A percentile compares a stretch with the other conserved stretches of the same genome.
Evolutionary conservation across 2,329 filamentous ascomycete genomes (phyloP).

Genomic region (Aspergillus texensis): DNA sequence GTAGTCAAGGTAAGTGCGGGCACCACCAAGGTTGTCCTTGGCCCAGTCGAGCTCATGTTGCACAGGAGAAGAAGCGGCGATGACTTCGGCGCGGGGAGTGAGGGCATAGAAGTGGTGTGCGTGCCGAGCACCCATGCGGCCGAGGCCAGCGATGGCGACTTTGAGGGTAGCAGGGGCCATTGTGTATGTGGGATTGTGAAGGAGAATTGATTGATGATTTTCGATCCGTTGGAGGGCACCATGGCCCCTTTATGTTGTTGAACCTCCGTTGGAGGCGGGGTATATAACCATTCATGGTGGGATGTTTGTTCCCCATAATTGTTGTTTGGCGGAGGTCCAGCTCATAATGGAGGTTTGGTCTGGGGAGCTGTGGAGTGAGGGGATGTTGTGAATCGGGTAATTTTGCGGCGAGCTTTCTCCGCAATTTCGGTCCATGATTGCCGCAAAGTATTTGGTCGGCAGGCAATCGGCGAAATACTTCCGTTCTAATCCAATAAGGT

Average conservation of each 20-base stretch:
- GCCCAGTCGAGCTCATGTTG: conserved; percentile 52
- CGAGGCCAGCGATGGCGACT: conserved; percentile 47
- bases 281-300: not conserved
- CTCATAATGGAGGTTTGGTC: not conserved
- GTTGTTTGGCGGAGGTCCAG: not conserved
- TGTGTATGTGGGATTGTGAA: not conserved
- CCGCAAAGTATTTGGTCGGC: rapidly evolving
- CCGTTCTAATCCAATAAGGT: rapidly evolving
- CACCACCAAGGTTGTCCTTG: conserved; percentile 50
- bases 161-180: conserved; percentile 27
- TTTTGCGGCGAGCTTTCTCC: not conserved
- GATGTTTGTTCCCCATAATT: not conserved
- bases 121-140: conserved; percentile 52
- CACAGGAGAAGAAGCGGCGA: conserved; percentile 51
- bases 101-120: conserved; percentile 49
- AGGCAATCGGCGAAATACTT: rapidly evolving
- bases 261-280: not conserved
- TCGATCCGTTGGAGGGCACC: not conserved
- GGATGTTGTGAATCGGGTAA: not conserved
- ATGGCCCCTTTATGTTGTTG: not conserved
- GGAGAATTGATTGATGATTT: not conserved
- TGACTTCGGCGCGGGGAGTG: conserved; percentile 51
- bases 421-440: rapidly evolving
- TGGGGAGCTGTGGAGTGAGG: not conserved
- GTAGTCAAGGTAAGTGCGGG: conserved; percentile 54